phyloP scores from a whole-genome alignment of 495 filamentous ascomycete species.

The Paragyromitra xinjiangensis region DNA sequence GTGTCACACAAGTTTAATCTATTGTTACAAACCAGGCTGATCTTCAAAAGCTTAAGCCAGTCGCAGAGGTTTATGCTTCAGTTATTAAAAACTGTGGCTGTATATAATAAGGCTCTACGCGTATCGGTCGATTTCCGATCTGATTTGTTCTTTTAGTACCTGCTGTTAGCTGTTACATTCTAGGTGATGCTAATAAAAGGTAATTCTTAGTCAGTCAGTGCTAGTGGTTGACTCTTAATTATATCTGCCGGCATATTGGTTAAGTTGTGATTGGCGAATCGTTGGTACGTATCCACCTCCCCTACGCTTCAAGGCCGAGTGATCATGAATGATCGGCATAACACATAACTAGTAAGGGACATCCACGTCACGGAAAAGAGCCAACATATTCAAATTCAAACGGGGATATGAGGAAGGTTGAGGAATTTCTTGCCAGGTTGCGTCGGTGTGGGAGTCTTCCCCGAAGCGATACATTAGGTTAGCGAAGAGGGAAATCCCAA shows the following conservation, averaged over 20 bases:
- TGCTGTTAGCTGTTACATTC: not conserved
- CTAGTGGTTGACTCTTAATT: not conserved
- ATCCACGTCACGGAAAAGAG: constrained; percentile 16
- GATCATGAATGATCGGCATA: constrained; percentile 15
- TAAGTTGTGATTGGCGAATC: not conserved
- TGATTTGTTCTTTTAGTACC: not conserved
- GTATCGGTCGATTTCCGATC: not conserved
- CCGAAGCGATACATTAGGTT: not conserved
- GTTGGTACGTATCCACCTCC: not conserved
- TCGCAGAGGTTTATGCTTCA: not conserved
- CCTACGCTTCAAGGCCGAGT: not conserved
- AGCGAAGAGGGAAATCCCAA: not conserved
- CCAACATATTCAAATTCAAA: constrained; percentile 4
- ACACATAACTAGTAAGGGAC: constrained; percentile 14
- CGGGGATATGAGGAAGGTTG: not conserved
- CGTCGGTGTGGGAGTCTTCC: not conserved
- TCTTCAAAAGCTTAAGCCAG: not conserved
- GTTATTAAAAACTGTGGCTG: not conserved
- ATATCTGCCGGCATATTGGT: constrained; percentile 22
- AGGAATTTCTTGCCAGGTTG: not conserved
- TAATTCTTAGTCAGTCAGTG: not conserved
- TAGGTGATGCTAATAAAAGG: constrained; percentile 2
- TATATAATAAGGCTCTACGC: not conserved
- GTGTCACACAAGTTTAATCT: not conserved
- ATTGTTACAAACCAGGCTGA: not conserved